These are phyloP conservation scores for Amphichorda felina DNA, from an alignment of 2,329 filamentous ascomycete genomes.

Conservation along the genomic window DNA sequence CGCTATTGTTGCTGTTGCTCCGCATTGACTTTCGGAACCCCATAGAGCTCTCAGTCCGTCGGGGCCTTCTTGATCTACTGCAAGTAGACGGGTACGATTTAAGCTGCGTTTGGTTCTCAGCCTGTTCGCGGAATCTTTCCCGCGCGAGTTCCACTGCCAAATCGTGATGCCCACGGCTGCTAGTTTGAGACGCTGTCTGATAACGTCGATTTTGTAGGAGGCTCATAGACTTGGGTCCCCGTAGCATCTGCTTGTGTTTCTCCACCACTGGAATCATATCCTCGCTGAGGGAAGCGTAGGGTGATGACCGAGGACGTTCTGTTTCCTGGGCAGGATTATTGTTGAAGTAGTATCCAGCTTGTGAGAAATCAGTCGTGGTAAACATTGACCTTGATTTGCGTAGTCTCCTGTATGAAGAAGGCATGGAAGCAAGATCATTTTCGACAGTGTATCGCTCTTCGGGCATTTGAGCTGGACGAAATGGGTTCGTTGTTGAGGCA, in stretches of 20 bases:
- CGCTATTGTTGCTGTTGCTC: slow-evolving; percentile 28
- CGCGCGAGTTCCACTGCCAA: slow-evolving; percentile 21
- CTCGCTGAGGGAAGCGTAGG: slow-evolving; percentile 7
- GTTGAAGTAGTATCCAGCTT: slow-evolving; percentile 6
- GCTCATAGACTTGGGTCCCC: slow-evolving; percentile 43
- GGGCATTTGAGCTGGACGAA: background rate
- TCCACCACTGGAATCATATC: slow-evolving; percentile 15
- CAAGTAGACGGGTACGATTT: slow-evolving; percentile 30
- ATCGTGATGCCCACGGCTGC: slow-evolving; percentile 16
- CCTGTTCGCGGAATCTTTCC: slow-evolving; percentile 21
- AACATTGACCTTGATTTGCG: slow-evolving; percentile 46
- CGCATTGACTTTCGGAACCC: slow-evolving; percentile 37
- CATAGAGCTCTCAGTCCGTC: slow-evolving; percentile 17
- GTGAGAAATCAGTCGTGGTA: slow-evolving; percentile 14
- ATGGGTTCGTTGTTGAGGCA: background rate
- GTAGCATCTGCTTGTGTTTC: too few relatives aligned
- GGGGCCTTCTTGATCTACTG: slow-evolving; percentile 23
- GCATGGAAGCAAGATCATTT: slow-evolving; percentile 31
- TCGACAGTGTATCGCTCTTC: slow-evolving; percentile 31
- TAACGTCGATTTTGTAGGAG: slow-evolving; percentile 27
- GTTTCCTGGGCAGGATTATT: slow-evolving; percentile 4
- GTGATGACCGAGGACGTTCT: slow-evolving; percentile 6
- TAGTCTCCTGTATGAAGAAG: slow-evolving; percentile 30
- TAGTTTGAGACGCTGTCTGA: slow-evolving; percentile 7
- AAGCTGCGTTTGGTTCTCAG: slow-evolving; percentile 20